A percentile compares a stretch with the other conserved stretches of the same genome.
These are phyloP conservation scores for Cyberlindnera lachancei DNA, from an alignment of 805 yeast species.

Conservation along the genomic window DNA sequence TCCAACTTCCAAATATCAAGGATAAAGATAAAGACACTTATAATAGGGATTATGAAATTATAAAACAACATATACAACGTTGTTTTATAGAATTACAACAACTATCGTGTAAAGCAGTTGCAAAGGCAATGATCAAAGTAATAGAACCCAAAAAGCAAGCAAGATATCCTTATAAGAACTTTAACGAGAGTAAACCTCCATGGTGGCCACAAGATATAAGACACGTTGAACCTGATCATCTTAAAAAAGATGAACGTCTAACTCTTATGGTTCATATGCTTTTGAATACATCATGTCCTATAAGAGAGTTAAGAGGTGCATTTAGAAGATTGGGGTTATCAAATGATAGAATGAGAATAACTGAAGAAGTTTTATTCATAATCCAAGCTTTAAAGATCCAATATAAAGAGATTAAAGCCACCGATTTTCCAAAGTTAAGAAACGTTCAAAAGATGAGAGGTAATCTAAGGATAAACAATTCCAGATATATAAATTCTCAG, in stretches of 20 bases:
- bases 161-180: conserved; percentile 50
- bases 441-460: too few species aligned
- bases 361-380: conserved; percentile 14
- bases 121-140: conserved; percentile 59
- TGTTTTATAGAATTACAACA: conserved; percentile 28
- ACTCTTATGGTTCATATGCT: conserved; percentile 37
- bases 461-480: too few species aligned
- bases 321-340: background rate
- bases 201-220: conserved; percentile 66
- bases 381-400: background rate
- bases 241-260: conserved; percentile 51
- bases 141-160: conserved; percentile 65
- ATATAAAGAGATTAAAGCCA: background rate
- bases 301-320: conserved; percentile 1
- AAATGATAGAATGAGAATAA: conserved; percentile 3
- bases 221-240: conserved; percentile 71
- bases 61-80: conserved; percentile 4
- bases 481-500: too few species aligned
- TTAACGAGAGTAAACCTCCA: conserved; percentile 41
- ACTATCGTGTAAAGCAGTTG: conserved; percentile 48
- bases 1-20: too few species aligned
- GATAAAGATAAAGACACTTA: too few species aligned
- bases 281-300: conserved; percentile 11
- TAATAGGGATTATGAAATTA: conserved; percentile 1
- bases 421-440: too few species aligned